Percentiles rank a stretch among this genome's conserved stretches.
Evolutionary conservation across 257 asterid species (phyloP).

Genomic region (Plantago major): DNA sequence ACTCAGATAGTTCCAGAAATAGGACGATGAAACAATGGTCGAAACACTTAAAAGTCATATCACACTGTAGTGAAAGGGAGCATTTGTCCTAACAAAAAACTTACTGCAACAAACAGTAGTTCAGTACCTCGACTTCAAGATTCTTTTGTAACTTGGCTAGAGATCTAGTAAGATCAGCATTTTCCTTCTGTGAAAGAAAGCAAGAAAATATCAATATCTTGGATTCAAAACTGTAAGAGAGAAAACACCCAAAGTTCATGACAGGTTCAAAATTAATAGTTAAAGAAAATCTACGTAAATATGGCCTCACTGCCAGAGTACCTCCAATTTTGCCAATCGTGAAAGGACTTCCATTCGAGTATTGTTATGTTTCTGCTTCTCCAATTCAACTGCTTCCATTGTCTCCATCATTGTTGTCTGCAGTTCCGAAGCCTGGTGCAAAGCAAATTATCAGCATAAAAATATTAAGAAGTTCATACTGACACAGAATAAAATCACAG

Average conservation of each 20-base stretch:
- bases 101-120: constrained; percentile 14
- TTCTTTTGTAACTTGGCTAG: constrained; percentile 73
- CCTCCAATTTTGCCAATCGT: constrained; percentile 82
- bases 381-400: constrained; percentile 94
- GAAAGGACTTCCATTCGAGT: constrained; percentile 91
- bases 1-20: no score
- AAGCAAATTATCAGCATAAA: neutral
- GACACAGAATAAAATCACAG: constrained; percentile 9
- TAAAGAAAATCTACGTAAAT: neutral
- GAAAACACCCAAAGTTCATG: no score
- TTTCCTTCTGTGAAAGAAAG: constrained; percentile 54
- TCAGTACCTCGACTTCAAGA: constrained; percentile 78
- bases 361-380: constrained; percentile 87
- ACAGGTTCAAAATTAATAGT: neutral
- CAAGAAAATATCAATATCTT: constrained; percentile 7
- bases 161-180: constrained; percentile 88
- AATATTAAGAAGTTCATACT: neutral
- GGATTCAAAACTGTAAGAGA: no score
- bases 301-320: constrained; percentile 20
- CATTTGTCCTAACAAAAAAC: constrained; percentile 11
- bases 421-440: constrained; percentile 75
- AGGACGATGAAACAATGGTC: no score
- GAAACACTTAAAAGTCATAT: no score
- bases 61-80: no score
- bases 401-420: constrained; percentile 90